Percentiles rank a stretch among this genome's conserved stretches.
Evolutionary conservation across 2,329 filamentous ascomycete genomes (phyloP).

Genomic region (Fonsecaea pedrosoi): DNA sequence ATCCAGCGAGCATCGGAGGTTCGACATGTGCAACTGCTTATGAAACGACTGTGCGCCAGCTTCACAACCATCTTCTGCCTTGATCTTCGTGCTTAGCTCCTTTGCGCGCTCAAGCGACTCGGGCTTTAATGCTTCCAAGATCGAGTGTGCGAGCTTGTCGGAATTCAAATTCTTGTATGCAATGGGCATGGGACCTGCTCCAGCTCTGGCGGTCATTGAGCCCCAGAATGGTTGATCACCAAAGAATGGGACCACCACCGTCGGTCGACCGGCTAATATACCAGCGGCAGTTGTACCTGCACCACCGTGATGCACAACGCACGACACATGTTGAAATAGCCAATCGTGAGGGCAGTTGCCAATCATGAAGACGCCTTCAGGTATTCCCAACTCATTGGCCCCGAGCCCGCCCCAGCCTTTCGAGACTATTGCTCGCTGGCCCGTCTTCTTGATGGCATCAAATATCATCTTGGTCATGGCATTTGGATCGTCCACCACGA

Average conservation of each 20-base stretch:
- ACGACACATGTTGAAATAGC: conserved; percentile 81
- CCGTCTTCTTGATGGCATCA: conserved; percentile 69
- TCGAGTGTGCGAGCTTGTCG: conserved; percentile 69
- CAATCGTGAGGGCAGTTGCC: conserved; percentile 88
- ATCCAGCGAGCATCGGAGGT: conserved; percentile 72
- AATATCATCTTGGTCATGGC: conserved; percentile 74
- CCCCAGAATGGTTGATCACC: conserved; percentile 87
- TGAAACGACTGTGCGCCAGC: conserved; percentile 73
- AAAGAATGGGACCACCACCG: conserved; percentile 85
- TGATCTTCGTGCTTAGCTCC: conserved; percentile 69
- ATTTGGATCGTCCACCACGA: conserved; percentile 78
- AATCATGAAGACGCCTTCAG: conserved; percentile 79
- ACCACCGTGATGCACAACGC: conserved; percentile 85
- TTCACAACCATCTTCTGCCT: conserved; percentile 68
- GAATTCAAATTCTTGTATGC: conserved; percentile 71
- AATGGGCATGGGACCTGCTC: conserved; percentile 74
- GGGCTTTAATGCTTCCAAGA: conserved; percentile 65
- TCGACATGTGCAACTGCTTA: conserved; percentile 69
- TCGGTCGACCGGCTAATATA: conserved; percentile 80
- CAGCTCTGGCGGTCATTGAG: conserved; percentile 73
- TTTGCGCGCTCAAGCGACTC: conserved; percentile 64
- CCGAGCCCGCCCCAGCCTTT: conserved; percentile 90
- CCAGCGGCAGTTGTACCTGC: conserved; percentile 87
- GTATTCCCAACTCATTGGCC: conserved; percentile 71
- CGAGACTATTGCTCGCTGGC: conserved; percentile 79